Conservation (phyloP, 495 filamentous ascomycete genomes). For the Aspergillus haitiensis region DNA sequence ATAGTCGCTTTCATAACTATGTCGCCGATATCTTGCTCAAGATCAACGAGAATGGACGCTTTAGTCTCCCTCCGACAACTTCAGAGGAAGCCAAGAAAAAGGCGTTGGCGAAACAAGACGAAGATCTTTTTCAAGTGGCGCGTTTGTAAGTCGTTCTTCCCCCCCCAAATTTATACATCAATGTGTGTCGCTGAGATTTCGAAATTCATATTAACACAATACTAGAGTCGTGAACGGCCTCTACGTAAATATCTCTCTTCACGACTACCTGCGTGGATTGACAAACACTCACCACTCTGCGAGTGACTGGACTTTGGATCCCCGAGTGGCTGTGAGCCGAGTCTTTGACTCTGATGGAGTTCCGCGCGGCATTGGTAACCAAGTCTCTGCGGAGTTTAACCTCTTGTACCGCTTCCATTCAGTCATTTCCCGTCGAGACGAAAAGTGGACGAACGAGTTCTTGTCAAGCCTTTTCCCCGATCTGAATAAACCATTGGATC, state of each 20-base stretch:
- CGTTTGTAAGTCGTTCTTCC: conserved; percentile 30
- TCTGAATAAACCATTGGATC: conserved; percentile 29
- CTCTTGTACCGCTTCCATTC: conserved; percentile 53
- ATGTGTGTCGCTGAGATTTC: not conserved
- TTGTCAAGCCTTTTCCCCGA: conserved; percentile 31
- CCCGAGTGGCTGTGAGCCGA: conserved; percentile 15
- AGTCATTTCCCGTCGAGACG: conserved; percentile 43
- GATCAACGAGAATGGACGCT: conserved; percentile 46
- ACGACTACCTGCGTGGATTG: conserved; percentile 33
- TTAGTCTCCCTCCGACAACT: conserved; percentile 16
- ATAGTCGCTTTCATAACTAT: conserved; percentile 46
- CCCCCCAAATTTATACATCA: not conserved
- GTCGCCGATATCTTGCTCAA: conserved; percentile 31
- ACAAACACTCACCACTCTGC: conserved; percentile 20
- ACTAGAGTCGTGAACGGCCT: not conserved
- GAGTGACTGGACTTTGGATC: conserved; percentile 33
- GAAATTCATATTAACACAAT: not conserved
- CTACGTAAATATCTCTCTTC: conserved; percentile 25
- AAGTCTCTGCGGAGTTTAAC: conserved; percentile 54
- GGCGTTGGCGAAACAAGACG: conserved; percentile 30
- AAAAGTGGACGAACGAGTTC: conserved; percentile 45
- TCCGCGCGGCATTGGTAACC: conserved; percentile 45
- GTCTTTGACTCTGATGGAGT: conserved; percentile 18
- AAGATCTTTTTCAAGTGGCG: conserved; percentile 44
- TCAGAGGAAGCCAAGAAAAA: not conserved